Conservation (phyloP, 108 stramenopile genomes). For the Skeletonema menzelii region DNA sequence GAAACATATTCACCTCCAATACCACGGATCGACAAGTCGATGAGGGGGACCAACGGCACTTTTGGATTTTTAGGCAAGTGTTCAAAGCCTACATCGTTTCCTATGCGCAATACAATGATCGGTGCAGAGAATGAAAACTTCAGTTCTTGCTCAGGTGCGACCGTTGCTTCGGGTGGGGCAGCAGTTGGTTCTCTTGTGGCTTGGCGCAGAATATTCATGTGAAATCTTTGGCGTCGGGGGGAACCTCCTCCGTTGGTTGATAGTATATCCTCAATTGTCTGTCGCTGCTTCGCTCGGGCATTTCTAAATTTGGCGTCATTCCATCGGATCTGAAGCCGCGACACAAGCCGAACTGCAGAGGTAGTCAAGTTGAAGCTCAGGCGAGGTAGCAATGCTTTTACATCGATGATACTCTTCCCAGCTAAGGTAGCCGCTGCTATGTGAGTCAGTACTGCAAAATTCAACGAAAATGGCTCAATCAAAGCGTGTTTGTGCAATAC, state of each 20-base stretch:
- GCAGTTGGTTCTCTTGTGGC: background rate
- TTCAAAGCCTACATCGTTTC: slow-evolving; percentile 53
- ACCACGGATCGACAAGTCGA: slow-evolving; percentile 56
- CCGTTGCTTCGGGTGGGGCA: background rate
- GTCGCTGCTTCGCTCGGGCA: background rate
- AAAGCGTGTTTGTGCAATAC: slow-evolving; percentile 15
- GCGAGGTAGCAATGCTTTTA: slow-evolving; percentile 57
- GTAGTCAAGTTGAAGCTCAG: slow-evolving; percentile 71
- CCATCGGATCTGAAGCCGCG: slow-evolving; percentile 38
- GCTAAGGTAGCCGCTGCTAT: slow-evolving; percentile 16
- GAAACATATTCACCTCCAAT: slow-evolving; percentile 47
- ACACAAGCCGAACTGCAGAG: slow-evolving; percentile 57
- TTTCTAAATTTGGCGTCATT: slow-evolving; percentile 13
- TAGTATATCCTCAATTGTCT: slow-evolving; percentile 6
- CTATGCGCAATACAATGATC: slow-evolving; percentile 45
- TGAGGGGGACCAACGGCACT: slow-evolving; percentile 24
- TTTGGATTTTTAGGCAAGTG: background rate
- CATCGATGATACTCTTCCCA: slow-evolving; percentile 27
- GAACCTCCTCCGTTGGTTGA: background rate
- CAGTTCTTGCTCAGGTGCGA: slow-evolving; percentile 1
- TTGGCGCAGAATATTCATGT: background rate
- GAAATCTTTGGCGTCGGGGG: background rate
- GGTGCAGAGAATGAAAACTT: slow-evolving; percentile 68
- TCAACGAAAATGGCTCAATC: slow-evolving; percentile 74
- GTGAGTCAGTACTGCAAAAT: slow-evolving; percentile 51